A percentile compares a stretch with the other conserved stretches of the same genome.
Evolutionary conservation across 345 rosid genomes (phyloP).

Genomic region (Lepidium africanum): DNA sequence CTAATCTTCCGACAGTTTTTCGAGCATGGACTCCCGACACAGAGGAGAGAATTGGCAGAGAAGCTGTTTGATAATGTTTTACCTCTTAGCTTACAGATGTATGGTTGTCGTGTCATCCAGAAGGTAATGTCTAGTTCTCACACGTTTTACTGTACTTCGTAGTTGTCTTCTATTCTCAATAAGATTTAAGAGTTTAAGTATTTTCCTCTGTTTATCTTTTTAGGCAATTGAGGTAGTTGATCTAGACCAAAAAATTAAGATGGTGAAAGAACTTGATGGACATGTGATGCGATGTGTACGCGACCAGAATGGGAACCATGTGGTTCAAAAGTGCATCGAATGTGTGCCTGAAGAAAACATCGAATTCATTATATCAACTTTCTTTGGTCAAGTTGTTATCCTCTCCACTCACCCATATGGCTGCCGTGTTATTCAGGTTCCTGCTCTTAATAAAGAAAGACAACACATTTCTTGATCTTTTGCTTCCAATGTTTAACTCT

Average conservation of each 20-base stretch:
- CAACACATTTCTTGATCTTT: background rate
- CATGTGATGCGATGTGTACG: constrained; percentile 91
- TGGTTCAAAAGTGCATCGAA: constrained; percentile 94
- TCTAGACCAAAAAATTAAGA: constrained; percentile 76
- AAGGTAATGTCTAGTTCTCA: constrained; percentile 42
- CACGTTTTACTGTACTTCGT: background rate
- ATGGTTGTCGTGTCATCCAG: constrained; percentile 96
- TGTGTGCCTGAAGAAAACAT: constrained; percentile 87
- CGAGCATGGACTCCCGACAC: constrained; percentile 86
- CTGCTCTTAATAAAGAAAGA: background rate
- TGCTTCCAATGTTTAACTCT: background rate
- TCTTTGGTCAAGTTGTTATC: constrained; percentile 81
- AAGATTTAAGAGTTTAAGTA: background rate
- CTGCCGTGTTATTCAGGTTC: constrained; percentile 97
- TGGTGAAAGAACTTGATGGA: constrained; percentile 93
- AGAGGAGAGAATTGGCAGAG: constrained; percentile 76
- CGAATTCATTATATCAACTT: constrained; percentile 67
- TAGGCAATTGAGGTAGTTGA: constrained; percentile 95
- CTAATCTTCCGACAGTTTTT: constrained; percentile 50
- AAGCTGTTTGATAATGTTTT: constrained; percentile 76
- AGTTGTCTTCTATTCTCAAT: background rate
- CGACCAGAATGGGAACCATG: constrained; percentile 98
- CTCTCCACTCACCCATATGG: constrained; percentile 93
- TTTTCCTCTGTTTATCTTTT: background rate
- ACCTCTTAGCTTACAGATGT: constrained; percentile 92